These are phyloP conservation scores for Naganishia albida DNA, from an alignment of 1,284 basidiomycete genomes.

Conservation along the genomic window DNA sequence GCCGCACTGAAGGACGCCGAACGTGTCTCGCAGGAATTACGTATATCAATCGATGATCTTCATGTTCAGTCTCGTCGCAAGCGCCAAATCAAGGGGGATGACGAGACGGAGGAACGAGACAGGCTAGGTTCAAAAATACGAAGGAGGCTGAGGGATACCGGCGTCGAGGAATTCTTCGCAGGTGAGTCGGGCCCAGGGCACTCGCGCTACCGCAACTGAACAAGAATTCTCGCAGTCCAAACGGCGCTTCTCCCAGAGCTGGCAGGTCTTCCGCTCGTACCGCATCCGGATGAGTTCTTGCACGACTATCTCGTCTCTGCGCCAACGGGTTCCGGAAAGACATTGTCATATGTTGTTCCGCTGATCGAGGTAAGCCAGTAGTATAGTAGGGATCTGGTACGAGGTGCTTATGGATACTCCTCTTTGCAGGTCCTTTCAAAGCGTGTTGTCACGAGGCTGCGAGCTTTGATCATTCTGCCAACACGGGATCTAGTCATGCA, in stretches of 20 bases:
- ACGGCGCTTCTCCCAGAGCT: constrained; percentile 49
- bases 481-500: constrained; percentile 94
- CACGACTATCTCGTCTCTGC: constrained; percentile 94
- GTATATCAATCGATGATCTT: constrained; percentile 58
- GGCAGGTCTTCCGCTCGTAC: constrained; percentile 48
- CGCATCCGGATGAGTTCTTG: constrained; percentile 74
- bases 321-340: constrained; percentile 96
- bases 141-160: constrained; percentile 66
- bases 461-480: constrained; percentile 90
- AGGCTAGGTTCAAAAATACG: constrained; percentile 49
- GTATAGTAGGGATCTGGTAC: constrained; percentile 18
- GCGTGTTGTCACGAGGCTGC: constrained; percentile 74
- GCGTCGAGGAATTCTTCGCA: constrained; percentile 79
- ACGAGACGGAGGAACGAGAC: constrained; percentile 59
- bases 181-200: constrained; percentile 59
- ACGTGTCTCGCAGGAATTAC: constrained; percentile 64
- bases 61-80: constrained; percentile 7
- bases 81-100: constrained; percentile 42
- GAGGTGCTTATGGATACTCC: background rate
- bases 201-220: constrained; percentile 18
- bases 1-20: constrained; percentile 70
- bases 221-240: constrained; percentile 60
- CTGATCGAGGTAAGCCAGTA: constrained; percentile 76
- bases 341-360: constrained; percentile 88
- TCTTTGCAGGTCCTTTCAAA: constrained; percentile 64